Evolutionary conservation across 1,284 basidiomycete genomes (phyloP).

Genomic region (Ganoderma meredithae): DNA sequence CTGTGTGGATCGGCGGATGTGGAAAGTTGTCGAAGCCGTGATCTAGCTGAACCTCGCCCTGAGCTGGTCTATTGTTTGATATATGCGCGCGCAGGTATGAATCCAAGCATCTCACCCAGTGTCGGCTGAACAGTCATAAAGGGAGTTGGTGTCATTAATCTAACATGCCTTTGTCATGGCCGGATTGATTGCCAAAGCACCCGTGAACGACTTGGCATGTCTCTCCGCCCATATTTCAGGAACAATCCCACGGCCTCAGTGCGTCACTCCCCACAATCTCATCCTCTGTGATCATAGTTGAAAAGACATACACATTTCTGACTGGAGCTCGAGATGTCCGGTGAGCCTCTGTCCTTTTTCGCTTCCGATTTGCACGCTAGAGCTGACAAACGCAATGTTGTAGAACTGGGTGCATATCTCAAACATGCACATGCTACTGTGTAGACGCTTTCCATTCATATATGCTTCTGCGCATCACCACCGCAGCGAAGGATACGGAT

Average conservation of each 20-base stretch:
- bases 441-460: not conserved
- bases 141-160: not conserved
- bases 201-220: not conserved
- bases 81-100: no score
- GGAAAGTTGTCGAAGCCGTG: constrained; percentile 37
- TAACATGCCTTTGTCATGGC: not conserved
- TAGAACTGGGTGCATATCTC: no score
- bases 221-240: not conserved
- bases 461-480: not conserved
- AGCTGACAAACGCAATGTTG: no score
- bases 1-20: constrained; percentile 55
- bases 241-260: not conserved
- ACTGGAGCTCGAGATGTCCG: not conserved
- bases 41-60: not conserved
- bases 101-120: not conserved
- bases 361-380: not conserved
- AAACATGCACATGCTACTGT: no score
- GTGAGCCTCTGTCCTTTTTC: not conserved
- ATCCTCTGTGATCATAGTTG: not conserved
- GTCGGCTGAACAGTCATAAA: not conserved
- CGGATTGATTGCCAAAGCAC: not conserved
- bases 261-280: not conserved
- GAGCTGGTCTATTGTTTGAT: not conserved
- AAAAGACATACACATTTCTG: not conserved
- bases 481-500: not conserved